Conservation (phyloP, 2,329 filamentous ascomycete genomes). For the Epichloe festucae region DNA sequence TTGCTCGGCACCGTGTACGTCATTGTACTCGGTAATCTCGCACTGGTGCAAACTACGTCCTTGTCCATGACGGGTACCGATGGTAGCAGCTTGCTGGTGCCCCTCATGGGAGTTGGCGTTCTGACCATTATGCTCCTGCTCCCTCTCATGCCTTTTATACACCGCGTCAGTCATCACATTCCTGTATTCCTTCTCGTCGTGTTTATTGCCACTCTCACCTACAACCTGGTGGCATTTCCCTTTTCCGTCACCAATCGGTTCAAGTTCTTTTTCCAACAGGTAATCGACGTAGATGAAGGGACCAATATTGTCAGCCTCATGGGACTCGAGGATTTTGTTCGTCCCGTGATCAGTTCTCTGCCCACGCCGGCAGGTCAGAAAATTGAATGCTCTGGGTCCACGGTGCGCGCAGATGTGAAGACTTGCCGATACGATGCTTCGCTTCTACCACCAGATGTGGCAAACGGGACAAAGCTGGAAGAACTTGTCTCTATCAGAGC, state of each 20-base stretch:
- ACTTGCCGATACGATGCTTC: slow-evolving; percentile 61
- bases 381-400: slow-evolving; percentile 33
- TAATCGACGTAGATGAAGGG: slow-evolving; percentile 63
- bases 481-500: slow-evolving; percentile 50
- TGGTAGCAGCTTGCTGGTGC: slow-evolving; percentile 56
- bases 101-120: slow-evolving; percentile 57
- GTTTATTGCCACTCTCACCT: slow-evolving; percentile 63
- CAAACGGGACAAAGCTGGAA: slow-evolving; percentile 29
- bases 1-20: slow-evolving; percentile 66
- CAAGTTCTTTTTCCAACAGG: slow-evolving; percentile 80
- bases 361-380: slow-evolving; percentile 56
- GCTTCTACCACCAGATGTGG: slow-evolving; percentile 46
- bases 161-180: slow-evolving; percentile 72
- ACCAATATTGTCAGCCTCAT: slow-evolving; percentile 55
- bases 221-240: slow-evolving; percentile 72
- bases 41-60: slow-evolving; percentile 57
- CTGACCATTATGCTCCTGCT: slow-evolving; percentile 61
- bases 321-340: slow-evolving; percentile 55
- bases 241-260: slow-evolving; percentile 69
- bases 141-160: slow-evolving; percentile 71
- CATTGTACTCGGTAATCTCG: slow-evolving; percentile 64
- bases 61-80: slow-evolving; percentile 75
- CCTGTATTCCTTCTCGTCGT: slow-evolving; percentile 64
- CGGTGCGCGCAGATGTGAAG: slow-evolving; percentile 32
- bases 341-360: slow-evolving; percentile 51